These are phyloP conservation scores for Coemansia asiatica DNA, from an alignment of 192 early-diverging fungal genomes.

Conservation along the genomic window DNA sequence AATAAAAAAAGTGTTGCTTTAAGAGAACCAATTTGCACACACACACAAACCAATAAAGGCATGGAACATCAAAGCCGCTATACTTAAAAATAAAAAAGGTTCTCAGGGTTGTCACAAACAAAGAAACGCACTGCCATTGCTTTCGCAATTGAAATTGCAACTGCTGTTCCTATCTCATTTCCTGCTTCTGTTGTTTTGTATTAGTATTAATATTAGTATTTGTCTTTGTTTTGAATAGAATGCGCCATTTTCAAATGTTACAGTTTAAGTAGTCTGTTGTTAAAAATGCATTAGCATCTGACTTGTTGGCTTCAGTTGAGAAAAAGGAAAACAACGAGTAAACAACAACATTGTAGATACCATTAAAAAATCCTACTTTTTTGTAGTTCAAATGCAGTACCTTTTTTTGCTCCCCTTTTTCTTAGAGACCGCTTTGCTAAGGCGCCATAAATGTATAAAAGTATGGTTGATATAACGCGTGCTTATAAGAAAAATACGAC, in stretches of 20 bases:
- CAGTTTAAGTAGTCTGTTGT: neutral
- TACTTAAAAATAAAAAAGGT: too few species aligned
- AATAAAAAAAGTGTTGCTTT: too few species aligned
- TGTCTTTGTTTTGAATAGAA: neutral
- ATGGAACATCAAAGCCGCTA: too few species aligned
- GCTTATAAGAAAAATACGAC: neutral
- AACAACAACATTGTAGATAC: neutral
- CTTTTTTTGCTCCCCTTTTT: neutral
- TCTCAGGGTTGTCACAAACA: too few species aligned
- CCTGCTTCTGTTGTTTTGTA: too few species aligned
- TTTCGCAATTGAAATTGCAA: too few species aligned
- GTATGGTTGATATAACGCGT: neutral
- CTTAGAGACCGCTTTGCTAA: neutral
- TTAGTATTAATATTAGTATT: neutral
- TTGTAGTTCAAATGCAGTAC: neutral
- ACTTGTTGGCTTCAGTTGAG: neutral
- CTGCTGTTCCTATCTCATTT: too few species aligned
- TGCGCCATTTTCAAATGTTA: neutral
- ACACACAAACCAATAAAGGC: too few species aligned
- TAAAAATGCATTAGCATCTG: neutral
- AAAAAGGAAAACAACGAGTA: neutral
- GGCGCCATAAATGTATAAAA: neutral
- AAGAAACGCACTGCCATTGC: too few species aligned
- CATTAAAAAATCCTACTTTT: neutral
- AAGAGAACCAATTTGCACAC: too few species aligned